Base-by-base conservation (phyloP, 2,329 filamentous ascomycete species). In the Colletotrichum costaricense region DNA sequence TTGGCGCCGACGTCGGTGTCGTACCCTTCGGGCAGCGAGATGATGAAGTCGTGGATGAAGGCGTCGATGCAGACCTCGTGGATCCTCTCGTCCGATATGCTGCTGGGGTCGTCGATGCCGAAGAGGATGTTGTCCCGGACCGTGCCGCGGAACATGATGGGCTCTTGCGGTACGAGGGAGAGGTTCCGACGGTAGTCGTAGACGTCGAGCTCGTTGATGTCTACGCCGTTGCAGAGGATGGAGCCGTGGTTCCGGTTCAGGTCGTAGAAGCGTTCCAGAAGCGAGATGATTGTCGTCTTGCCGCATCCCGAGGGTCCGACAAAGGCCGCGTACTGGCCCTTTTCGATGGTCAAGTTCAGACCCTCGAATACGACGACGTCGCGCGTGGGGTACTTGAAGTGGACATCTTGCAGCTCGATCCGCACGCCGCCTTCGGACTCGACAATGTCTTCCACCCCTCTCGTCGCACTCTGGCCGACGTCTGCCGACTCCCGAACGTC, bases 11-110 rank as follows among this genome's bases (percentile, higher is more conserved):
- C 86, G 24, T 83, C 83, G 42, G 83, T 83, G 0, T 88, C 86
- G 14, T 86, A 86, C 0, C 86, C 87, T 62, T 88, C 84, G 0
- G 88, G 87, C 0, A 90, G 80, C 0, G 84, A 88, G 12, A 78
- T 76, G 56, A 89, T 84, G 76, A 89, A 90, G 1, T 91, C 89
- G 69, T 91, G 85, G 66, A 93, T 88, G 1, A 89, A 87, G 2
- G 88, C 88, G 65, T 79, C 78, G 55, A 75, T 78, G 54, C 80
- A 82, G 2, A 79, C 79, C 38, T 79, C 75, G 24, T 79, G 74
- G 5, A 81, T 74, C 16, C 69, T 75, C 19, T 77, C 77, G 4
- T 79, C 74, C 3, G 71, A 38, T 1, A 78, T 70, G 1, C 85
- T 83, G 1, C 33, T 46, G 2, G 86, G 86, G 2, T 78, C 75